Conservation (phyloP, 352 stramenopile genomes). For the Albugo laibachii region DNA sequence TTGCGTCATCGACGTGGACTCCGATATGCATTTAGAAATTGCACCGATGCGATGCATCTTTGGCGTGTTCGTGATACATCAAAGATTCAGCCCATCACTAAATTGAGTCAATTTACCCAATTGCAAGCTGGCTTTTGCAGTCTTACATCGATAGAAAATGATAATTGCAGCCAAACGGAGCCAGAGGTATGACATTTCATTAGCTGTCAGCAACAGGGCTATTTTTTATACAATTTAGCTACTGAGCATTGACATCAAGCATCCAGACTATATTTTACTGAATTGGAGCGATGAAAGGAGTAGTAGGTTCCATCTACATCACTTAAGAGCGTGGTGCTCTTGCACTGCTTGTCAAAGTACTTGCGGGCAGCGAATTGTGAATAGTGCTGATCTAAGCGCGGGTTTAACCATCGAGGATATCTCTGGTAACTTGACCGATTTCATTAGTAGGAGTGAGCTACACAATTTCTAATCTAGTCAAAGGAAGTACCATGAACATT, state of each 20-base stretch:
- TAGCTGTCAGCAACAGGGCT: too few relatives aligned
- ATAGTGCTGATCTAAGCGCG: slow-evolving; percentile 32
- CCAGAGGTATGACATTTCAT: too few relatives aligned
- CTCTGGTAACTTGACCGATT: slow-evolving; percentile 19
- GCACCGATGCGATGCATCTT: too few relatives aligned
- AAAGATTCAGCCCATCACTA: too few relatives aligned
- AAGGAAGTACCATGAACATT: slow-evolving; percentile 42
- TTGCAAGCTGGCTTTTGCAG: too few relatives aligned
- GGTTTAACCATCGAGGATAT: slow-evolving; percentile 44
- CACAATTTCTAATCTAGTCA: slow-evolving; percentile 18
- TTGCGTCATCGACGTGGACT: too few relatives aligned
- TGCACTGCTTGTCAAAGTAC: slow-evolving; percentile 47
- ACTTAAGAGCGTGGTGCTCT: slow-evolving; percentile 58
- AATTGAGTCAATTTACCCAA: too few relatives aligned
- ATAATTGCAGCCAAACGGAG: too few relatives aligned
- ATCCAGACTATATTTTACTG: slow-evolving; percentile 50
- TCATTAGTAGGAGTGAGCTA: neutral
- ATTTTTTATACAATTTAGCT: too few relatives aligned
- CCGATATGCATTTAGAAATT: too few relatives aligned
- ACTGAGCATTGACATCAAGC: slow-evolving; percentile 18
- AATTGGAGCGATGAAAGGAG: slow-evolving; percentile 50
- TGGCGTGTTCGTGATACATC: too few relatives aligned
- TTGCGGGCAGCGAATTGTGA: slow-evolving; percentile 67
- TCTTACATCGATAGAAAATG: too few relatives aligned
- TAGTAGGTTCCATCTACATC: slow-evolving; percentile 53